phyloP scores from a whole-genome alignment of 192 early-diverging fungal species.

The Backusella westeae region DNA sequence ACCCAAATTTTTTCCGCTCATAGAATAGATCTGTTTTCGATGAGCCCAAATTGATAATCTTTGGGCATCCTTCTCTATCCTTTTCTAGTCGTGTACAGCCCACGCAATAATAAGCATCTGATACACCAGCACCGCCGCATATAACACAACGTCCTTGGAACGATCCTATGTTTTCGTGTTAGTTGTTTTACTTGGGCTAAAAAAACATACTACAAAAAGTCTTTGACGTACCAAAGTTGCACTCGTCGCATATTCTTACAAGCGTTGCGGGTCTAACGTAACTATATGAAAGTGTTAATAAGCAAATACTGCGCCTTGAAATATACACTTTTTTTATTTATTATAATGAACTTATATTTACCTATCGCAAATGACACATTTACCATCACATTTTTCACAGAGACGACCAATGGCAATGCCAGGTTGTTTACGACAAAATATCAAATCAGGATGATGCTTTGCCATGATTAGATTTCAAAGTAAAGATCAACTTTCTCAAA shows the following conservation, averaged over 20 bases:
- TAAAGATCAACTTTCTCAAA: background rate
- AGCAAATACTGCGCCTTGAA: too few species aligned
- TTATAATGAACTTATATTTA: conserved; percentile 26
- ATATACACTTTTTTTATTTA: background rate
- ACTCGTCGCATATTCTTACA: conserved; percentile 94
- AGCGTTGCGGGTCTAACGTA: conserved; percentile 86
- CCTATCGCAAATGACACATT: conserved; percentile 96
- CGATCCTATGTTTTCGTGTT: conserved; percentile 60
- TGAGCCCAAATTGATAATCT: conserved; percentile 94
- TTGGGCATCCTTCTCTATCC: conserved; percentile 96
- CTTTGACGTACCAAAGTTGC: conserved; percentile 73
- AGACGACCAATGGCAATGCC: conserved; percentile 88
- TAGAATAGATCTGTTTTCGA: conserved; percentile 91
- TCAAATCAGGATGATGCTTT: conserved; percentile 87
- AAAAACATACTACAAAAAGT: background rate
- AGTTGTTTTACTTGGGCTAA: conserved; percentile 27
- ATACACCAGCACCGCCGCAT: conserved; percentile 85
- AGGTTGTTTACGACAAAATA: conserved; percentile 93
- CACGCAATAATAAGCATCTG: conserved; percentile 94
- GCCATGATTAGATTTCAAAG: conserved; percentile 52
- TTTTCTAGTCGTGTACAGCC: conserved; percentile 90
- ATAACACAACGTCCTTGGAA: conserved; percentile 89
- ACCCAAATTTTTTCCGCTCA: conserved; percentile 90
- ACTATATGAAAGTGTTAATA: conserved; percentile 28
- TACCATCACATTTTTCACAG: conserved; percentile 87